Conservation (phyloP, 495 filamentous ascomycete species). For the Collariella sp. region DNA sequence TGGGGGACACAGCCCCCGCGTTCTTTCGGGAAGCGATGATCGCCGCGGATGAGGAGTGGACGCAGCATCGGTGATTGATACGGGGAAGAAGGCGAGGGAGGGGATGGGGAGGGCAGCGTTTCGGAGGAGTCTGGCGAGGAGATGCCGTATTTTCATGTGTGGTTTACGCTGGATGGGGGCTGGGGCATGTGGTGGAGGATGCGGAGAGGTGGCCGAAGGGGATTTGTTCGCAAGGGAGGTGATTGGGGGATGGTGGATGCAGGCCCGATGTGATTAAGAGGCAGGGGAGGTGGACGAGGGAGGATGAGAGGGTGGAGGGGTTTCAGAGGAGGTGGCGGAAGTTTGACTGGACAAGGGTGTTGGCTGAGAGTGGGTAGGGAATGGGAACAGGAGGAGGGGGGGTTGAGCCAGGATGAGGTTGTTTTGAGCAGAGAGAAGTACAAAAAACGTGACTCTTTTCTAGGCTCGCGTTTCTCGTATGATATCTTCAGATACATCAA, state of each 20-base stretch:
- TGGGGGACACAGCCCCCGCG: constrained; percentile 83
- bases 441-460: no score
- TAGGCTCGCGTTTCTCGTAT: no score
- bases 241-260: constrained; percentile 89
- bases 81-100: constrained; percentile 55
- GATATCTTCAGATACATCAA: neutral
- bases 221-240: constrained; percentile 92
- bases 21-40: constrained; percentile 96
- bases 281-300: constrained; percentile 81
- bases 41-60: constrained; percentile 80
- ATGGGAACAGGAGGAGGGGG: neutral
- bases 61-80: constrained; percentile 93
- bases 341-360: constrained; percentile 90
- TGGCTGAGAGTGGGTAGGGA: constrained; percentile 36
- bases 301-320: constrained; percentile 62
- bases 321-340: constrained; percentile 83
- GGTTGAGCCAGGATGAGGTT: no score
- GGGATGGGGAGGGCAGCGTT: constrained; percentile 77
- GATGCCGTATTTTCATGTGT: constrained; percentile 98
- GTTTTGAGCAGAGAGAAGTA: no score
- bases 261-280: constrained; percentile 78
- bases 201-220: constrained; percentile 73
- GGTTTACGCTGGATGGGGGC: constrained; percentile 89
- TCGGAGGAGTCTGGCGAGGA: constrained; percentile 74
- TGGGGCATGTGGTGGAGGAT: constrained; percentile 92